A percentile compares a stretch with the other conserved stretches of the same genome.
These are phyloP conservation scores for Arthromyces matolae DNA, from an alignment of 768 basidiomycete genomes.

Conservation along the genomic window DNA sequence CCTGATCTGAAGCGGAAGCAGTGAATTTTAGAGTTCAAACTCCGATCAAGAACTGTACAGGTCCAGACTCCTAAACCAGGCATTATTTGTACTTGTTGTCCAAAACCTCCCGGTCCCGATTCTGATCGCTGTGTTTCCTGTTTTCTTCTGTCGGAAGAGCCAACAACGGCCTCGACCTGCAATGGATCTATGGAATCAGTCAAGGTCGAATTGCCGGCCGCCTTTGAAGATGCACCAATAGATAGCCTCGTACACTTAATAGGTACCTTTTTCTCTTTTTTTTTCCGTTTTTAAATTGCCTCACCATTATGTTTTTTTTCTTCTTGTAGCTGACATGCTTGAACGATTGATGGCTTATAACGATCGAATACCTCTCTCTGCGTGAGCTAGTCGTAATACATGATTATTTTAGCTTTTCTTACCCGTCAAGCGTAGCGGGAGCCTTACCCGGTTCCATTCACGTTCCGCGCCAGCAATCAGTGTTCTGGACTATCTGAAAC, in stretches of 20 bases:
- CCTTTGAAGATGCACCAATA: constrained; percentile 80
- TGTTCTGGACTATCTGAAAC: constrained; percentile 88
- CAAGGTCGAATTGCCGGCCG: constrained; percentile 76
- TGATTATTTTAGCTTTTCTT: too few relatives aligned
- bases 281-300: too few relatives aligned
- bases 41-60: constrained; percentile 60
- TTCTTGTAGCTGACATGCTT: constrained; percentile 91
- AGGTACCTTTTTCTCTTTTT: constrained; percentile 45
- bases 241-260: constrained; percentile 87
- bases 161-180: constrained; percentile 43
- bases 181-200: constrained; percentile 82
- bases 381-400: too few relatives aligned
- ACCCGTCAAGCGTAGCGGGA: constrained; percentile 62
- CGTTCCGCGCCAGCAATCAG: constrained; percentile 84
- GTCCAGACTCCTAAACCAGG: constrained; percentile 12
- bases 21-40: constrained; percentile 47
- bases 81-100: constrained; percentile 36
- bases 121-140: constrained; percentile 8
- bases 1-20: constrained; percentile 6
- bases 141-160: constrained; percentile 9
- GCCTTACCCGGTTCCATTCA: constrained; percentile 95
- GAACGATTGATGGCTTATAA: constrained; percentile 93
- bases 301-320: too few relatives aligned
- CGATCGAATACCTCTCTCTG: constrained; percentile 88
- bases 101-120: constrained; percentile 20